Conservation (phyloP, 176 grass and related monocot genomes). For the Oryza meyeriana region DNA sequence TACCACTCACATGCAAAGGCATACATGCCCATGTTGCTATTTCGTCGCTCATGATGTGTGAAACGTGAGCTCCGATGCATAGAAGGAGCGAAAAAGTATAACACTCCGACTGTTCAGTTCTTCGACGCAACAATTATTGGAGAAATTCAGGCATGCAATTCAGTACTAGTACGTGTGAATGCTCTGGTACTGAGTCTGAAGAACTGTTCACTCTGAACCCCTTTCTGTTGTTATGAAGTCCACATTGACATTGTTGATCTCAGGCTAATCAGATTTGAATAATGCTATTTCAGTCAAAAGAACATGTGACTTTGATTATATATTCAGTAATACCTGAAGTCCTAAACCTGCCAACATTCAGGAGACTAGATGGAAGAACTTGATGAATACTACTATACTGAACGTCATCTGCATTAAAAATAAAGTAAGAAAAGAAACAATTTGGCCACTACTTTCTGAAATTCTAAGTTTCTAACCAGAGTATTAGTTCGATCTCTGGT, state of each 20-base stretch:
- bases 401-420: neutral
- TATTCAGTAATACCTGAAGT: neutral
- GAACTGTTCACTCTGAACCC: constrained; percentile 9
- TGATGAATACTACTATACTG: neutral
- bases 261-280: neutral
- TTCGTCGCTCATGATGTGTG: constrained; percentile 4
- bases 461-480: neutral
- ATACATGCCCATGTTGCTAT: constrained; percentile 37
- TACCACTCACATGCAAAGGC: constrained; percentile 38
- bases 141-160: neutral
- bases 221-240: neutral
- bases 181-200: neutral
- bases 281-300: neutral
- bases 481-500: neutral
- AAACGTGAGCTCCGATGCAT: neutral
- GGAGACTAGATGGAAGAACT: neutral
- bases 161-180: neutral
- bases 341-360: neutral
- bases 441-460: neutral
- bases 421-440: neutral
- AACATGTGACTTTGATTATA: neutral
- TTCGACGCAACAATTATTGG: constrained; percentile 9
- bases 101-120: neutral
- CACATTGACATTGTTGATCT: neutral
- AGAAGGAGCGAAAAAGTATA: neutral